Conservation (phyloP, 305 asterid genomes). For the Striga hermonthica region DNA sequence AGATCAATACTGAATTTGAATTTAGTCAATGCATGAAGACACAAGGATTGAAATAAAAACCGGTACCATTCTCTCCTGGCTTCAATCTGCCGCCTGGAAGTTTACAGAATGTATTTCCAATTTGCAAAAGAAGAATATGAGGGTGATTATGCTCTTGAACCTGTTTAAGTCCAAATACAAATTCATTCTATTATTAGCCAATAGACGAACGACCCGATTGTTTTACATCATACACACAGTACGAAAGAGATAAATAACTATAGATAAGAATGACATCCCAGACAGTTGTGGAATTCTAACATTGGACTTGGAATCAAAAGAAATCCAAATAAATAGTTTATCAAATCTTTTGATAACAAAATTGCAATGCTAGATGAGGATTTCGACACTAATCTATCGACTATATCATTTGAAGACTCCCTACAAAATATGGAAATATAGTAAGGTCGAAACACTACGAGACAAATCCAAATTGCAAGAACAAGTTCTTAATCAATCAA, state of each 20-base stretch:
- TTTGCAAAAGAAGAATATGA: slow-evolving; percentile 93
- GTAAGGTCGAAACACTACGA: no score
- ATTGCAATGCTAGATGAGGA: no score
- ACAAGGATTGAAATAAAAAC: background rate
- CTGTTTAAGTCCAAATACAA: slow-evolving; percentile 39
- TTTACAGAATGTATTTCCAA: slow-evolving; percentile 91
- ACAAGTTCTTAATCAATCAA: background rate
- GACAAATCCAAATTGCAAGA: background rate
- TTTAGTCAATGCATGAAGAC: slow-evolving; percentile 4
- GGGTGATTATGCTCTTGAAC: slow-evolving; percentile 98
- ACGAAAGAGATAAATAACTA: background rate
- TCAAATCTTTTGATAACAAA: no score
- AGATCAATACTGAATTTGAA: background rate
- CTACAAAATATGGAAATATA: no score
- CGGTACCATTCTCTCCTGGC: slow-evolving; percentile 93
- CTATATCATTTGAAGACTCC: no score
- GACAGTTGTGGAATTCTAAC: background rate
- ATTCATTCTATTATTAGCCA: slow-evolving; percentile 8
- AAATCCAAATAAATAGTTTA: no score
- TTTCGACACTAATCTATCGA: no score
- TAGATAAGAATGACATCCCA: no score
- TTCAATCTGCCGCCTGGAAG: slow-evolving; percentile 97
- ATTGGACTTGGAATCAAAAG: background rate
- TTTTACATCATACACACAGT: background rate
- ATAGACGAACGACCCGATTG: background rate